phyloP scores from a whole-genome alignment of 2,329 filamentous ascomycete species.

The Scytalidium sp. region DNA sequence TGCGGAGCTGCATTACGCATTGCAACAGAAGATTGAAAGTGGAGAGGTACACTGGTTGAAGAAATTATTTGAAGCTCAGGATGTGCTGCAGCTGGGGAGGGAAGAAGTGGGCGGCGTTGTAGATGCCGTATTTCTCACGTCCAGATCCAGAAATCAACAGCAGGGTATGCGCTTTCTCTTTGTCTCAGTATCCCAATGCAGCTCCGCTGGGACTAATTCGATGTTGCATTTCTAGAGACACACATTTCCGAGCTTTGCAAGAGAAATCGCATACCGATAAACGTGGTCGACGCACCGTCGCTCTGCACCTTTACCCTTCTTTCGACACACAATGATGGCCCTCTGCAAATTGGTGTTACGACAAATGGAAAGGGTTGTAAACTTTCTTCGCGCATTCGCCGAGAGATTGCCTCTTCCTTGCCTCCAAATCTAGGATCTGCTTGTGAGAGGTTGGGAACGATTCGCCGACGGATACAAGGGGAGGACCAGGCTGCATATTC shows the following conservation, averaged over 20 bases:
- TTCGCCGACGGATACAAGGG: slow-evolving; percentile 69
- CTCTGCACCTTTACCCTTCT: slow-evolving; percentile 89
- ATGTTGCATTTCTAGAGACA: slow-evolving; percentile 40
- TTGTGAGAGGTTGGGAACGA: slow-evolving; percentile 72
- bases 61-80: slow-evolving; percentile 64
- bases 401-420: slow-evolving; percentile 80
- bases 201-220: slow-evolving; percentile 4
- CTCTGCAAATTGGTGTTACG: slow-evolving; percentile 91
- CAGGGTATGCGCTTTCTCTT: slow-evolving; percentile 26
- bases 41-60: slow-evolving; percentile 64
- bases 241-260: slow-evolving; percentile 74
- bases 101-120: slow-evolving; percentile 74
- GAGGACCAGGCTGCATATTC: slow-evolving; percentile 55
- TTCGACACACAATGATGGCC: slow-evolving; percentile 85
- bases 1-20: slow-evolving; percentile 53
- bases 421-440: slow-evolving; percentile 73
- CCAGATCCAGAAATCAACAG: slow-evolving; percentile 43
- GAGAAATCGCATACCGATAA: slow-evolving; percentile 82
- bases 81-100: slow-evolving; percentile 76
- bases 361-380: slow-evolving; percentile 95
- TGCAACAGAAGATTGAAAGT: slow-evolving; percentile 63
- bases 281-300: slow-evolving; percentile 82
- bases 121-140: slow-evolving; percentile 88
- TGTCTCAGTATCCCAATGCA: not conserved
- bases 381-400: slow-evolving; percentile 80